Base-by-base conservation (phyloP, 768 basidiomycete species). In the Rhizopogon rudus region DNA sequence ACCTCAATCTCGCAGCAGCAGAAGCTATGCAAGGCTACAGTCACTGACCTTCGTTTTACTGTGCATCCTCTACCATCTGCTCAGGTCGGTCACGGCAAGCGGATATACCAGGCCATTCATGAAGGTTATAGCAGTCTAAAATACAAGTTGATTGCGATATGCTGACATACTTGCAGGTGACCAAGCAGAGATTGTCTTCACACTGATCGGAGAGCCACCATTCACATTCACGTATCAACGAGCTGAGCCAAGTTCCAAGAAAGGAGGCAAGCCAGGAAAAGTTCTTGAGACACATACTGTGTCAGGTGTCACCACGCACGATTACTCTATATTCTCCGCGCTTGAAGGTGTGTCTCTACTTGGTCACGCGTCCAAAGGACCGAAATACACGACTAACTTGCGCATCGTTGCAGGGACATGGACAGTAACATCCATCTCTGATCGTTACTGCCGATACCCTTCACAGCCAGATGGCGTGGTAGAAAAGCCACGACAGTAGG, bases 171-270 rank as follows among this genome's bases (percentile, higher is more conserved):
- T 55, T 40, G 12, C 59, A 91, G 90, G 91, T 53, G 91, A 93
- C 65, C 89, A 97, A 75, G 94, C 96, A 16, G 91, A 94, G 70
- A 97, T 99, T 56, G 73, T 87, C 41, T 98, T 99, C 70, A 86
- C 86, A 3, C 80, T 99, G 52, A 77, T 87, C 33, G 97, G 97
- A 44, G 88, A 91, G 66, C 88, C 97, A 16, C 97, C 97, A 0
- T 99, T 98, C 73, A 88, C 94, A 1, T 98, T 99, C 72, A 94
- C 93, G 0, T 95, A 95, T 71, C 91, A 93, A 68, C 82, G 92
- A 45, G 80, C 91, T 2, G 91, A 92, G 69, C 78, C 84, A 17
- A 79, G 76, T 49, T 68, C 75, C 3, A 83, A 80, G 72, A 89
- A 88, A 66, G 86, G 87, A 31, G 80, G 81, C 48, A 85, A 81